These are phyloP conservation scores for Cnidoscolus chayamansa DNA, from an alignment of 441 rosid genomes.

Conservation along the genomic window DNA sequence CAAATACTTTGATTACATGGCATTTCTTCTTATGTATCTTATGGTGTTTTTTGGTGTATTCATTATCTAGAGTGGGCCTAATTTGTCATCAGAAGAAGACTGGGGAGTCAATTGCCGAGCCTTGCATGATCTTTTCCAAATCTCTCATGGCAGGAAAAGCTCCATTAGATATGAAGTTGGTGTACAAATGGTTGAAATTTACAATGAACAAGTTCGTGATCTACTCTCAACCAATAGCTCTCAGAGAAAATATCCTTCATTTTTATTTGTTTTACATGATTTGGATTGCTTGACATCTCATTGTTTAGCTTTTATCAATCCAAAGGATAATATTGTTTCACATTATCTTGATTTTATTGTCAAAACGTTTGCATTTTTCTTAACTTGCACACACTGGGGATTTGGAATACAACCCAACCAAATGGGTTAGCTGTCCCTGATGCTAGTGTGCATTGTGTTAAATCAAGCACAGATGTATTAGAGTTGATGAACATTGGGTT, in stretches of 20 bases:
- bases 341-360: conserved; percentile 11
- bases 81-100: conserved; percentile 28
- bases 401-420: conserved; percentile 40
- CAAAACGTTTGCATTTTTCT: conserved; percentile 8
- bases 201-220: conserved; percentile 43
- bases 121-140: conserved; percentile 32
- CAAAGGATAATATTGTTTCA: neutral
- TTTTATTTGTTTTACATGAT: neutral
- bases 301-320: neutral
- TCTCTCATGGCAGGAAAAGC: conserved; percentile 31
- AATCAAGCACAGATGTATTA: conserved; percentile 33
- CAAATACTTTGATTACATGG: neutral
- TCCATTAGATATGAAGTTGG: conserved; percentile 35
- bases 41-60: neutral
- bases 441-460: conserved; percentile 34
- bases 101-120: conserved; percentile 40
- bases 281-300: neutral
- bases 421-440: conserved; percentile 42
- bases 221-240: conserved; percentile 29
- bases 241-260: conserved; percentile 38
- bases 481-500: conserved; percentile 34
- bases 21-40: neutral
- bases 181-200: conserved; percentile 41
- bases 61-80: conserved; percentile 33
- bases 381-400: conserved; percentile 44